Conservation (phyloP, 1,284 basidiomycete species). For the Sporisorium reilianum region DNA sequence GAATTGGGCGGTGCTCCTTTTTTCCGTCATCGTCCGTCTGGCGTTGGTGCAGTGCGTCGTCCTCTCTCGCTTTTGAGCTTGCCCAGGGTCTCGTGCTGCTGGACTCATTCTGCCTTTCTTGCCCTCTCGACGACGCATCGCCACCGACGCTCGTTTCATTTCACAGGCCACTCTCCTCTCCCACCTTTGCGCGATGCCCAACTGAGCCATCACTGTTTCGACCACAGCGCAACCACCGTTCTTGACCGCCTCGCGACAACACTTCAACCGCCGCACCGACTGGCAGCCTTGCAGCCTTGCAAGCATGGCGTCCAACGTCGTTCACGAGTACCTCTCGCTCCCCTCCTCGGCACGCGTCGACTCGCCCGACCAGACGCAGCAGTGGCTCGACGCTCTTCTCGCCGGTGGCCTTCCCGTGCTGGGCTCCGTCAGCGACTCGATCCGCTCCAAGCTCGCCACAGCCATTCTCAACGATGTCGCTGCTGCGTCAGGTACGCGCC, state of each 20-base stretch:
- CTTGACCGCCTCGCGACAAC: too few species aligned
- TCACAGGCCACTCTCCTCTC: neutral
- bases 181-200: neutral
- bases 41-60: neutral
- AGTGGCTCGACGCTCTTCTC: constrained; percentile 37
- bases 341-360: constrained; percentile 30
- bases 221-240: neutral
- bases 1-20: constrained; percentile 15
- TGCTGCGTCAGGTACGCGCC: constrained; percentile 34
- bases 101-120: neutral
- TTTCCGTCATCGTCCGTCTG: constrained; percentile 3
- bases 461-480: constrained; percentile 41
- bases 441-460: constrained; percentile 37
- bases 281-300: neutral
- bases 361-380: constrained; percentile 24
- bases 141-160: neutral
- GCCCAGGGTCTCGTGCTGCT: constrained; percentile 4
- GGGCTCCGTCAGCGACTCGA: constrained; percentile 37
- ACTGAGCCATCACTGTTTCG: neutral
- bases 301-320: constrained; percentile 31
- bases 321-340: constrained; percentile 44
- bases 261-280: too few species aligned
- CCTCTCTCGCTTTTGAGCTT: neutral
- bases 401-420: constrained; percentile 22
- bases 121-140: neutral